Conservation (phyloP, 805 yeast genomes). For the Jamesozyma hellenica region DNA sequence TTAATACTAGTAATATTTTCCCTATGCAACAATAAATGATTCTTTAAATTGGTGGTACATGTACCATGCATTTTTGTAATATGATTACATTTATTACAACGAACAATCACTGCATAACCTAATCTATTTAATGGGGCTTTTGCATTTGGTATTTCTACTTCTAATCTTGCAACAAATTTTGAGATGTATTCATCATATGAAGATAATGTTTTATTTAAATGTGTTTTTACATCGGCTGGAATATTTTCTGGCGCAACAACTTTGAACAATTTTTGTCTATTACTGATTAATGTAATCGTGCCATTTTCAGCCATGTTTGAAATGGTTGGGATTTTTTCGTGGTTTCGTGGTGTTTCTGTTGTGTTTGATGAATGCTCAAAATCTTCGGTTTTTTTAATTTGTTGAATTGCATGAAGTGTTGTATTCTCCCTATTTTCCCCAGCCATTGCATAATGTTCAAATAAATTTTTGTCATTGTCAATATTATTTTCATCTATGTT, state of each 20-base stretch:
- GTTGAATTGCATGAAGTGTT: too few species aligned
- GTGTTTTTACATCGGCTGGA: neutral
- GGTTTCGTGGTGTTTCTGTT: too few species aligned
- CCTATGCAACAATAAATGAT: neutral
- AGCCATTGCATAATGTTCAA: too few species aligned
- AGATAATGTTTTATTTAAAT: neutral
- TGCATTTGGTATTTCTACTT: neutral
- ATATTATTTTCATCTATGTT: too few species aligned
- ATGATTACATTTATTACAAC: slow-evolving; percentile 1
- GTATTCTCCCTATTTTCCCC: too few species aligned
- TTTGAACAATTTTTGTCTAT: neutral
- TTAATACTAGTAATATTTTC: neutral
- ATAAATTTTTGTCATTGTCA: too few species aligned
- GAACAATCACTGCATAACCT: neutral
- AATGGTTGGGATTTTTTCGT: too few species aligned
- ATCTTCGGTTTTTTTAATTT: too few species aligned
- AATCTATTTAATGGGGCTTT: neutral
- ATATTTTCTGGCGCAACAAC: neutral
- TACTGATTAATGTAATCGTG: neutral
- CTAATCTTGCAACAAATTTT: neutral
- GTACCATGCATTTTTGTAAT: slow-evolving; percentile 1
- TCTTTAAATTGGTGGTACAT: neutral
- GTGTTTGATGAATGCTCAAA: too few species aligned
- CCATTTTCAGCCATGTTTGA: neutral
- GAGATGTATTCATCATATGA: neutral